Conservation (phyloP, 2,329 filamentous ascomycete species). For the Nemania sp. region DNA sequence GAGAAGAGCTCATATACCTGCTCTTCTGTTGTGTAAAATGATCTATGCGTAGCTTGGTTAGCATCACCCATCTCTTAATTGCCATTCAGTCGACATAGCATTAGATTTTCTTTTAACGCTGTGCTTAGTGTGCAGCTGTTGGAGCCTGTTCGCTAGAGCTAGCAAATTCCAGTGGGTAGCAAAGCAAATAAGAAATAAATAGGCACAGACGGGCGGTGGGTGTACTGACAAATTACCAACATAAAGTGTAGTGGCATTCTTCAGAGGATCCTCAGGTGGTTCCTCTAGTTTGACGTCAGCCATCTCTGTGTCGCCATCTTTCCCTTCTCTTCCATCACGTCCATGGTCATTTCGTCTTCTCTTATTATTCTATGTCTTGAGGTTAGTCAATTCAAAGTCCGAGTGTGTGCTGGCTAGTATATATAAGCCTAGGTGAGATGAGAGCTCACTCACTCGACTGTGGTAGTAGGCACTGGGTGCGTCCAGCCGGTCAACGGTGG, state of each 20-base stretch:
- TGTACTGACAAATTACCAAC: conserved; percentile 87
- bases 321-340: conserved; percentile 64
- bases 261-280: conserved; percentile 78
- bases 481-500: conserved; percentile 91
- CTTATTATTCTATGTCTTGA: conserved; percentile 69
- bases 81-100: neutral
- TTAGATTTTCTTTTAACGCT: neutral
- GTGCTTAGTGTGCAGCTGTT: neutral
- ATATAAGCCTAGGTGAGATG: conserved; percentile 25
- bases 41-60: conserved; percentile 62
- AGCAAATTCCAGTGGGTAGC: neutral
- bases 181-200: neutral
- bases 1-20: conserved; percentile 97
- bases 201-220: neutral
- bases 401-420: neutral
- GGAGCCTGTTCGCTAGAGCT: neutral
- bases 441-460: conserved; percentile 72
- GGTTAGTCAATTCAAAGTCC: conserved; percentile 27
- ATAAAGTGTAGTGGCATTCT: conserved; percentile 92
- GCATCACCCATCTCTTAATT: neutral
- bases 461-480: conserved; percentile 94
- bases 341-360: conserved; percentile 70
- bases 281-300: conserved; percentile 61
- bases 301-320: conserved; percentile 64
- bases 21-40: conserved; percentile 98